Conservation (phyloP, 1,284 basidiomycete species). For the Nidula niveotomentosa region DNA sequence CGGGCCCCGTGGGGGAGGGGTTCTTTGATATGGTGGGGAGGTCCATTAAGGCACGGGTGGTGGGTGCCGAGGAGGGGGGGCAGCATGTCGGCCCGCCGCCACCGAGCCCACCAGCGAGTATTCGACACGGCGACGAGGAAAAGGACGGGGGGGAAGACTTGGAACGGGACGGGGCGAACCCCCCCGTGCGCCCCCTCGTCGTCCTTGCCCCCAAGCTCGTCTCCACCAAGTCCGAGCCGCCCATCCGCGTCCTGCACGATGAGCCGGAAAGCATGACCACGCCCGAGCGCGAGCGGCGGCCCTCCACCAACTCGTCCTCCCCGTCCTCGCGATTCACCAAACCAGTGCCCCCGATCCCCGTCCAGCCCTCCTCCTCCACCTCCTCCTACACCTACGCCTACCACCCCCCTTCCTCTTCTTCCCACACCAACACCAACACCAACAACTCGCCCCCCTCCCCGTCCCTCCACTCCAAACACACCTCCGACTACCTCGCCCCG, state of each 20-base stretch:
- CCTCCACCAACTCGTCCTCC: too few species aligned
- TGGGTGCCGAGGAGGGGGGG: conserved; percentile 9
- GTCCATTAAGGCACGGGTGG: conserved; percentile 31
- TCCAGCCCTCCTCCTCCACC: background rate
- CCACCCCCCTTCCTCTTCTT: conserved; percentile 11
- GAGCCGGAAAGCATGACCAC: background rate
- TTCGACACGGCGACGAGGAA: conserved; percentile 9
- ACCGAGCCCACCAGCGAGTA: conserved; percentile 66
- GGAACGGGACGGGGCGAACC: conserved; percentile 21
- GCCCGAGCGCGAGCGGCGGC: background rate
- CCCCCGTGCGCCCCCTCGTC: conserved; percentile 6
- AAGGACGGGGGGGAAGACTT: conserved; percentile 24
- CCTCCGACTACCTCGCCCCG: conserved; percentile 39
- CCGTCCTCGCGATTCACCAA: too few species aligned
- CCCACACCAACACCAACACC: conserved; percentile 24
- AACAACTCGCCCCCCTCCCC: conserved; percentile 18
- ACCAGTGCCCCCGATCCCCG: too few species aligned
- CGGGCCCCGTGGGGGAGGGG: conserved; percentile 35
- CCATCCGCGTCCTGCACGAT: background rate
- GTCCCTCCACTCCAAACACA: conserved; percentile 8
- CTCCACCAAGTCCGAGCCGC: conserved; percentile 5
- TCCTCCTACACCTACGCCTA: background rate
- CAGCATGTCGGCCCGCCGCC: conserved; percentile 55
- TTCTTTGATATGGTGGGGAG: conserved; percentile 35
- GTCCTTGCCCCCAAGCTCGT: conserved; percentile 3